Evolutionary conservation across 495 filamentous ascomycete species (phyloP), one percentile per base, ranked within the genome.

Genomic region (Penicillium canariense): DNA sequence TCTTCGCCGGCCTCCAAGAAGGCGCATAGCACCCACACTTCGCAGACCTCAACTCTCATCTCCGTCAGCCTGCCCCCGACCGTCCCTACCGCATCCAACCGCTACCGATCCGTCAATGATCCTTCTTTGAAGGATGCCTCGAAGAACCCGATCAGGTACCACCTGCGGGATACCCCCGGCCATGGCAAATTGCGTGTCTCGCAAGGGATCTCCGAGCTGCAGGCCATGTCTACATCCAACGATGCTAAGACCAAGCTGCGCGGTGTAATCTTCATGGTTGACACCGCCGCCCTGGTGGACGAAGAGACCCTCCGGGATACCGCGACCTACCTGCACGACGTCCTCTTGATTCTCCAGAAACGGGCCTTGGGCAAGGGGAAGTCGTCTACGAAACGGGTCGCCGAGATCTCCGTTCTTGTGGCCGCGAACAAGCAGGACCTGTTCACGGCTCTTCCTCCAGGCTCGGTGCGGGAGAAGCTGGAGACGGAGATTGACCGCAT

Each of bases 341-440:
- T 92, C 3, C 79, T 98, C 10, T 76, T 97, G 4, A 56, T 85
- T 0, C 77, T 98, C 40, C 94, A 98, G 68, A 88, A 85, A 68
- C 80, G 87, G 5, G 78, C 83, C n/a, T 75, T 82, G 12, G 72
- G 63, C 11, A 78, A 81, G 58, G 66, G 63, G 2, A 72, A 70
- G 47, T 67, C 66, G 1, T 83, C 79, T 9, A 73, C 77, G 38
- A 85, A 85, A 52, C 77, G 79, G 2, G 81, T 84, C 0, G 69
- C 79, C 14, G 80, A 83, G 17, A 78, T 95, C 26, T 83, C 87
- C 0, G 81, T 98, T 2, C 72, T 97, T 17, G 72, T 98, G 34
- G 92, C 89, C 4, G 92, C 91, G 32, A 97, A 97, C 67, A 98
- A 98, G 77, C 78, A 91, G 46, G 94, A 98, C 68, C 74, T 97